phyloP scores from a whole-genome alignment of 2,329 filamentous ascomycete genomes.

The Juglanconis sp. region DNA sequence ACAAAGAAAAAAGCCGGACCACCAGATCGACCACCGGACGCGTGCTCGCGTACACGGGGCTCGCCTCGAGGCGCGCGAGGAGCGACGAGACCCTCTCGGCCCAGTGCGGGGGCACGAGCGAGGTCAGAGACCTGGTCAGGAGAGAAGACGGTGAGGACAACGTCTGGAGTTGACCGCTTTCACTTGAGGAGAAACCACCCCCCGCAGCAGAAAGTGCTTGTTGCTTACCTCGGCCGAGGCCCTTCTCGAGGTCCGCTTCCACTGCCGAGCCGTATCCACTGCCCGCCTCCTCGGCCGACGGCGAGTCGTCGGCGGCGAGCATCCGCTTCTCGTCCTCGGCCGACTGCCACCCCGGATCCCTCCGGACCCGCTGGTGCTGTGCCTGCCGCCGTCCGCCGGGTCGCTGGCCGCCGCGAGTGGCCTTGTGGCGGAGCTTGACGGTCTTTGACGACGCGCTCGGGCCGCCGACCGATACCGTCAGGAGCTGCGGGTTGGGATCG shows the following conservation, averaged over 20 bases:
- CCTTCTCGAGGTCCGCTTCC: constrained; percentile 17
- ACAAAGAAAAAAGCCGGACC: neutral
- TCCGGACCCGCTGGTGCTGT: neutral
- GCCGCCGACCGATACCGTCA: constrained; percentile 57
- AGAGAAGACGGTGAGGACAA: constrained; percentile 6
- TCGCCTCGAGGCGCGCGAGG: constrained; percentile 9
- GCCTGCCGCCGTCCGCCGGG: constrained; percentile 3
- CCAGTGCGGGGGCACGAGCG: constrained; percentile 4
- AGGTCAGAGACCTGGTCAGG: constrained; percentile 8
- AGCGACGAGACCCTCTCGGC: constrained; percentile 6
- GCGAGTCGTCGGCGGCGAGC: neutral
- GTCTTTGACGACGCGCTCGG: constrained; percentile 5
- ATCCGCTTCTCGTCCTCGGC: constrained; percentile 15
- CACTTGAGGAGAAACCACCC: neutral
- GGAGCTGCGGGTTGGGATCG: constrained; percentile 50
- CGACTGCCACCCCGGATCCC: constrained; percentile 1
- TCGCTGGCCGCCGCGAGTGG: constrained; percentile 5
- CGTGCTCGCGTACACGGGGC: constrained; percentile 7
- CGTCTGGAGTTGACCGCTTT: neutral
- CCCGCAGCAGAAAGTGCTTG: neutral
- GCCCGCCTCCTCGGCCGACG: neutral
- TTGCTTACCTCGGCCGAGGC: constrained; percentile 10
- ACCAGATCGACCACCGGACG: constrained; percentile 12
- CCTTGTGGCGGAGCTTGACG: constrained; percentile 6
- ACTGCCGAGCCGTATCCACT: constrained; percentile 3